A percentile compares a stretch with the other conserved stretches of the same genome.
Evolutionary conservation across 1,139 yeast genomes (phyloP).

Genomic region (Kurtzmaniella quercitrusa): DNA sequence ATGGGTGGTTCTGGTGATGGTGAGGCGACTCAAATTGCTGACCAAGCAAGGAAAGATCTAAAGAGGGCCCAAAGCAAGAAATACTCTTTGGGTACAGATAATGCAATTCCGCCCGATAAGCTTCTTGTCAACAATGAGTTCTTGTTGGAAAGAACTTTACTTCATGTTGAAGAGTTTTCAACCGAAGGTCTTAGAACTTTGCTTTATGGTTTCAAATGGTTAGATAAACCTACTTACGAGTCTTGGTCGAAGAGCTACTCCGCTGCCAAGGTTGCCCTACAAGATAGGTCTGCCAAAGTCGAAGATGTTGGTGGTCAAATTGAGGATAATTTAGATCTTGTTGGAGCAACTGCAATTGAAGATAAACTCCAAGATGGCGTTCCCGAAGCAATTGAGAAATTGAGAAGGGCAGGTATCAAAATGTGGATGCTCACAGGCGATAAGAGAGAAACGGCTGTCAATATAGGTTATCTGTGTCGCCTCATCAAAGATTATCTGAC

Average conservation of each 20-base stretch:
- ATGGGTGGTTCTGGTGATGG: slow-evolving; percentile 43
- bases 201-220: slow-evolving; percentile 75
- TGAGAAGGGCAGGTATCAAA: slow-evolving; percentile 88
- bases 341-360: slow-evolving; percentile 97
- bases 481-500: slow-evolving; percentile 91
- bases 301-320: slow-evolving; percentile 70
- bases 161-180: slow-evolving; percentile 90
- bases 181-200: slow-evolving; percentile 92
- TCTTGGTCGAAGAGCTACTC: slow-evolving; percentile 65
- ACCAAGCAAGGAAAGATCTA: slow-evolving; percentile 58
- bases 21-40: slow-evolving; percentile 59
- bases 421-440: slow-evolving; percentile 99
- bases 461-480: slow-evolving; percentile 92
- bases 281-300: slow-evolving; percentile 60
- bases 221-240: slow-evolving; percentile 55
- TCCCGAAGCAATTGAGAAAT: slow-evolving; percentile 86
- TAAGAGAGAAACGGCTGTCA: slow-evolving; percentile 94
- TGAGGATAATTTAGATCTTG: slow-evolving; percentile 61
- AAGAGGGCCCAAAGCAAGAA: slow-evolving; percentile 58
- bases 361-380: slow-evolving; percentile 96
- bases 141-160: slow-evolving; percentile 76
- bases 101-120: slow-evolving; percentile 55
- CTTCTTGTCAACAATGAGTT: slow-evolving; percentile 72
- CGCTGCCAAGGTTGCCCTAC: slow-evolving; percentile 74
- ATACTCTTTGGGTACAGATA: slow-evolving; percentile 36